These are phyloP conservation scores for Selaginella tamariscina DNA, from an alignment of 75 land plant genomes.

Conservation along the genomic window DNA sequence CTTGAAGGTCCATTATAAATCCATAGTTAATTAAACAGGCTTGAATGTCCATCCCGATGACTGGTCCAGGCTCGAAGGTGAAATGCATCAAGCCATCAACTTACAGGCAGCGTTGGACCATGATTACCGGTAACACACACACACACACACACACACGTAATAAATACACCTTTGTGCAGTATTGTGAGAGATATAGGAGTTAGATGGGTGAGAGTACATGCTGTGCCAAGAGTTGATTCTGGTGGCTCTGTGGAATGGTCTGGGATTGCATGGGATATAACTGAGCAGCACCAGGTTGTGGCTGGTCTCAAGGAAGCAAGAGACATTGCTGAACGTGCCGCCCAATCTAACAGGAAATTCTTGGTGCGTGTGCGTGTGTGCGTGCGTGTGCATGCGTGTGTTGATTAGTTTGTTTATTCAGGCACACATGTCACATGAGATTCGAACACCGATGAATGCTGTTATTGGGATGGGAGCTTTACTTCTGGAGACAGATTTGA, in stretches of 20 bases:
- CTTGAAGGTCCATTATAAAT: too few species aligned
- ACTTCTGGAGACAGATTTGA: slow-evolving; percentile 3
- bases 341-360: not conserved
- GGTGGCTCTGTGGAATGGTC: not conserved
- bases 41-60: slow-evolving; percentile 11
- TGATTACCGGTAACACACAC: slow-evolving; percentile 9
- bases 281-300: slow-evolving; percentile 9
- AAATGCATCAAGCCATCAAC: not conserved
- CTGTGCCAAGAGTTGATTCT: not conserved
- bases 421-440: slow-evolving; percentile 13
- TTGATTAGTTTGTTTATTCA: not conserved
- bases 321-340: slow-evolving; percentile 2
- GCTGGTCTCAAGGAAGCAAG: slow-evolving; percentile 5
- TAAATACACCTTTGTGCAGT: not conserved
- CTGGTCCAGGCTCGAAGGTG: slow-evolving; percentile 1
- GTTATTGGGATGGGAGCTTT: slow-evolving; percentile 9
- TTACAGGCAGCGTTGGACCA: not conserved
- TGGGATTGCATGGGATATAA: slow-evolving; percentile 12
- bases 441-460: slow-evolving; percentile 11
- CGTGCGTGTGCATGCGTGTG: too few species aligned
- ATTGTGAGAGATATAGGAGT: not conserved
- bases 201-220: slow-evolving; percentile 9
- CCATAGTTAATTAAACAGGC: too few species aligned
- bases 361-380: not conserved
- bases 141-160: too few species aligned